Conservation (phyloP, 345 rosid species). For the Streptanthus diversifolius region DNA sequence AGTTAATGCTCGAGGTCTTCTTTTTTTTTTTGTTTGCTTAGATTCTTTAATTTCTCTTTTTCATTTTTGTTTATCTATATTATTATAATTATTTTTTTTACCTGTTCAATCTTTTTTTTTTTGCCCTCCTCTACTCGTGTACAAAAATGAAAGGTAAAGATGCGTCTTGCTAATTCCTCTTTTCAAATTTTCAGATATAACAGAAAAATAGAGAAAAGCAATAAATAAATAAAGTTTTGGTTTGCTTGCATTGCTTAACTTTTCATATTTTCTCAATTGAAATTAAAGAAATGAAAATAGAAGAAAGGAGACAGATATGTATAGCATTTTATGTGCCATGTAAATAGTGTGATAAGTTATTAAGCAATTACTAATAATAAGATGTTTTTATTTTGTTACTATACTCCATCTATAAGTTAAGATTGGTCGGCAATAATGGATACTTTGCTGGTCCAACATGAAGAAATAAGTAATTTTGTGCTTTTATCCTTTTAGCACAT, state of each 20-base stretch:
- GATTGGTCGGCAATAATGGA: too few species aligned
- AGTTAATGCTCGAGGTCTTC: neutral
- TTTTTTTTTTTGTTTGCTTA: neutral
- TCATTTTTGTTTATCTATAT: neutral
- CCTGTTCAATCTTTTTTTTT: neutral
- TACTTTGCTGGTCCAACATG: too few species aligned
- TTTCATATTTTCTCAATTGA: neutral
- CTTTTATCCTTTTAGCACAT: too few species aligned
- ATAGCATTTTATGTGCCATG: neutral
- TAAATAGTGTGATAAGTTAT: neutral
- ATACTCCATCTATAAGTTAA: too few species aligned
- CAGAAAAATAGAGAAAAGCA: neutral
- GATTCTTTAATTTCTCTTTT: neutral
- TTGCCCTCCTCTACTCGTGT: neutral
- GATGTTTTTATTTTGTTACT: too few species aligned
- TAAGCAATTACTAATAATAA: too few species aligned
- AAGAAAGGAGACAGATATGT: neutral
- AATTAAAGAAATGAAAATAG: neutral
- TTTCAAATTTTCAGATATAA: neutral
- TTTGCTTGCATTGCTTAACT: neutral
- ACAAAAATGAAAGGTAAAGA: conserved; percentile 1
- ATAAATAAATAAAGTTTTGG: neutral
- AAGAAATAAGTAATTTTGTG: too few species aligned
- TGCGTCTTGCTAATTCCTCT: conserved; percentile 1
- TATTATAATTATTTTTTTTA: neutral